Base-by-base conservation (phyloP, 129 eudicot species). In the Cynara cardunculus region DNA sequence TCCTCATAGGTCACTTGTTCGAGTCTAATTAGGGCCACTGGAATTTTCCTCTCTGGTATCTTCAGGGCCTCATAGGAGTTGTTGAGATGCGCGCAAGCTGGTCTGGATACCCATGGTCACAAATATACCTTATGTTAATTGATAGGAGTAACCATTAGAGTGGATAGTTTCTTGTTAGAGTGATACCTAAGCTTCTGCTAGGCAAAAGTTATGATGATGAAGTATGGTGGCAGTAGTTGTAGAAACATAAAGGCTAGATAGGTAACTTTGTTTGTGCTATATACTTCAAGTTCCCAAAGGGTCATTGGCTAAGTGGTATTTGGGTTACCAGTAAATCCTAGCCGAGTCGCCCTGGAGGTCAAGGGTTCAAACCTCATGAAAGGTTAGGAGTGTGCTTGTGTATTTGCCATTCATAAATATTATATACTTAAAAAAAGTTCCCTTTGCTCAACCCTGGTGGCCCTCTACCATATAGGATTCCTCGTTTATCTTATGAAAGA, bases 151-250 rank as follows among this genome's bases (percentile, higher is more conserved):
- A 4, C 19, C 19, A 53, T 18, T 18, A 16, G 21, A 53, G 62
- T 18, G 22, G 68, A 62, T 62, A 53, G 67, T 61, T 25, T 3
- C 0, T 28, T 69, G 13, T 2, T 69, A 69, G 44, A 69, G 74
- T 69, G 74, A 30, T 27, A 19, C 74, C 37, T 69, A 69, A 28
- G 74, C 74, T 30, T 69, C 44, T 69, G 19, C 41, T 4, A 30
- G 39, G 22, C 31, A 69, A 69, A 69, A 69, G 74, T 28, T 30
- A 30, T 69, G 46, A 69, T 69, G 74, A 69, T 69, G 44, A 69
- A 69, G 9, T 16, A 7, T 7, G 74, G 25, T 69, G 41, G 41
- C 46, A 2, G 14, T 16, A 69, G 74, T 69, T 30, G 34, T 34
- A 34, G 39, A 69, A 69, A n/a, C 24, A 16, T 49, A 1, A 2